Evolutionary conservation across 2,329 filamentous ascomycete genomes (phyloP), one percentile per base, ranked within the genome.

Genomic region (Lecanicillium sp.): DNA sequence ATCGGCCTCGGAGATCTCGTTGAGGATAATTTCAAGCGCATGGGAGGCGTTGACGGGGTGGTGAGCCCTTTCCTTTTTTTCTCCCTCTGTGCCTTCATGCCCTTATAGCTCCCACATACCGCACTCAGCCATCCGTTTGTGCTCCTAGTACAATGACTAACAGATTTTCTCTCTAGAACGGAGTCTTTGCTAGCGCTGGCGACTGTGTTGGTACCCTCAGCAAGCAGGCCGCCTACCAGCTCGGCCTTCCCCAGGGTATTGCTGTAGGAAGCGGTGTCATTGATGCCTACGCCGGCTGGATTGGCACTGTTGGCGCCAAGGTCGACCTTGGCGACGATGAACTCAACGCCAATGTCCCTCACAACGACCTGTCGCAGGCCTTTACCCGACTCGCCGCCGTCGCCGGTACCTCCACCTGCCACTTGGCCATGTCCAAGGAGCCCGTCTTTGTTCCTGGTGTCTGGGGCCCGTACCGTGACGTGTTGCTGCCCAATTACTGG

Each of bases 241-340:
- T 98, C 44, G 90, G 92, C 7, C 74, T 98, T 3, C 83, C 83
- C 5, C 72, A 83, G 15, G 90, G 89, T 29, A 92, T 96, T 50
- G 87, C 92, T 14, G 84, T 98, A 40, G 92, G 92, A 39, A 94
- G 87, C 55, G 89, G 89, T 60, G 92, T 98, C 47, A 98, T 98
- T 55, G 92, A 98, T 59, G 92, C 92, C 14, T 98, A 98, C 55
- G 92, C 92, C 43, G 92, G 92, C 47, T 98, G 92, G 92, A 92
- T 98, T 50, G 92, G 92, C 44, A 97, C 92, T 2, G 92, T 98
- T n/a, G 92, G 92, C 42, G 90, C 92, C 44, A 96, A 96, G 62
- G 87, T 96, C 51, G 76, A 87, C 48, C 74, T 94, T 13, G 71
- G 73, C 29, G 51, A 58, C 27, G 77, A 84, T 40, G 74, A 83